These are phyloP conservation scores for Nicotiana otophora DNA, from an alignment of 257 asterid genomes.

Conservation along the genomic window DNA sequence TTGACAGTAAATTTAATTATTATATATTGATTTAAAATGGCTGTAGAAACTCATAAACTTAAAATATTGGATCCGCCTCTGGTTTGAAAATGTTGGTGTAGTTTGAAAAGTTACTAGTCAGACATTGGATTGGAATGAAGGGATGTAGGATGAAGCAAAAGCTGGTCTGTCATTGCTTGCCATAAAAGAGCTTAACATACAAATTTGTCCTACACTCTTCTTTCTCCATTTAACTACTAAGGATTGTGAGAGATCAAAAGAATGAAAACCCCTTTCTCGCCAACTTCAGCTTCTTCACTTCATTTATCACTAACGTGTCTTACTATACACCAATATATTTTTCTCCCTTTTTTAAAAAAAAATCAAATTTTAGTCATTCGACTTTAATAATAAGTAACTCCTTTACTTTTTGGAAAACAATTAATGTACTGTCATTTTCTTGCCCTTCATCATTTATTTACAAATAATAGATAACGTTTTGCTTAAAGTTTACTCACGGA, in stretches of 20 bases:
- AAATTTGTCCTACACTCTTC: neutral
- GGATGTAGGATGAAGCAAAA: neutral
- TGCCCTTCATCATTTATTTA: neutral
- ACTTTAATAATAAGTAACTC: no score
- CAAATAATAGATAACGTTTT: no score
- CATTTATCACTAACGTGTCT: neutral
- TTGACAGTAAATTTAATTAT: no score
- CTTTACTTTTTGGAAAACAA: no score
- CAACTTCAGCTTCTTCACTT: conserved; percentile 3
- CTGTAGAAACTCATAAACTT: no score
- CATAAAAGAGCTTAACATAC: neutral
- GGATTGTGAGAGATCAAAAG: neutral
- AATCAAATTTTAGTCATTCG: no score
- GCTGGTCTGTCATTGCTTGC: neutral
- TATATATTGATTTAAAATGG: no score
- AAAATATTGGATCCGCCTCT: no score
- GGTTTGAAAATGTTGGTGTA: neutral
- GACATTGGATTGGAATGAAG: neutral
- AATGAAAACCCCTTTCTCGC: neutral
- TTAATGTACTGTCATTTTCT: no score
- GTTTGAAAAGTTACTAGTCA: neutral
- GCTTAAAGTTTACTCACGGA: no score
- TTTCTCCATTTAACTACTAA: neutral
- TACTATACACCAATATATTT: neutral
- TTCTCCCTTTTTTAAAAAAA: neutral